A percentile compares a stretch with the other conserved stretches of the same genome.
Evolutionary conservation across 2,329 filamentous ascomycete species (phyloP).

Genomic region (Verticillium tricorpus): DNA sequence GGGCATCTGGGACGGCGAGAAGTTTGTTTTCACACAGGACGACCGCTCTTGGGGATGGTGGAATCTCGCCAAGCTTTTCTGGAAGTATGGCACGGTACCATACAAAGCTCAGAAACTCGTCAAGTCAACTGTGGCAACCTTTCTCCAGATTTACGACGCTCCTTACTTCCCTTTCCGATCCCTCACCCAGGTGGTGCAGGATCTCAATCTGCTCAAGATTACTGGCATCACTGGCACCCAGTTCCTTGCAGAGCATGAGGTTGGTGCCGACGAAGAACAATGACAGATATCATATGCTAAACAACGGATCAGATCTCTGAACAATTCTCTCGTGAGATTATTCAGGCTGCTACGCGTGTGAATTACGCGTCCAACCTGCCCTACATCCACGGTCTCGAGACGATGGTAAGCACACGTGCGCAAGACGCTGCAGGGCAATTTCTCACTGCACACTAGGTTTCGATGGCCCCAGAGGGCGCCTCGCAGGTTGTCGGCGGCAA

Average conservation of each 20-base stretch:
- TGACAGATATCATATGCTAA: background rate
- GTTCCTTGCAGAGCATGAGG: slow-evolving; percentile 62
- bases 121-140: slow-evolving; percentile 64
- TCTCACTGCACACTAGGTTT: slow-evolving; percentile 45
- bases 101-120: slow-evolving; percentile 69
- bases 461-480: slow-evolving; percentile 83
- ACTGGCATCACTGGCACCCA: slow-evolving; percentile 71
- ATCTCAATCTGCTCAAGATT: slow-evolving; percentile 61
- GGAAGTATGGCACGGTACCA: slow-evolving; percentile 80
- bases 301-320: slow-evolving; percentile 46
- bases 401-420: slow-evolving; percentile 53
- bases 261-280: slow-evolving; percentile 17
- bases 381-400: slow-evolving; percentile 83
- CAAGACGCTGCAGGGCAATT: background rate
- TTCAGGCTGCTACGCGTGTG: slow-evolving; percentile 86
- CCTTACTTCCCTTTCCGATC: slow-evolving; percentile 83
- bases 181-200: slow-evolving; percentile 62
- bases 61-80: slow-evolving; percentile 73
- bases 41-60: slow-evolving; percentile 66
- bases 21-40: slow-evolving; percentile 65
- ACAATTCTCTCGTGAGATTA: slow-evolving; percentile 71
- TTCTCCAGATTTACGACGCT: slow-evolving; percentile 73
- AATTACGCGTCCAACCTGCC: slow-evolving; percentile 90
- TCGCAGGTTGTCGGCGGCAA: slow-evolving; percentile 79
- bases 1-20: slow-evolving; percentile 78